phyloP scores from a whole-genome alignment of 2,329 filamentous ascomycete genomes.

The Colletotrichum lupini region DNA sequence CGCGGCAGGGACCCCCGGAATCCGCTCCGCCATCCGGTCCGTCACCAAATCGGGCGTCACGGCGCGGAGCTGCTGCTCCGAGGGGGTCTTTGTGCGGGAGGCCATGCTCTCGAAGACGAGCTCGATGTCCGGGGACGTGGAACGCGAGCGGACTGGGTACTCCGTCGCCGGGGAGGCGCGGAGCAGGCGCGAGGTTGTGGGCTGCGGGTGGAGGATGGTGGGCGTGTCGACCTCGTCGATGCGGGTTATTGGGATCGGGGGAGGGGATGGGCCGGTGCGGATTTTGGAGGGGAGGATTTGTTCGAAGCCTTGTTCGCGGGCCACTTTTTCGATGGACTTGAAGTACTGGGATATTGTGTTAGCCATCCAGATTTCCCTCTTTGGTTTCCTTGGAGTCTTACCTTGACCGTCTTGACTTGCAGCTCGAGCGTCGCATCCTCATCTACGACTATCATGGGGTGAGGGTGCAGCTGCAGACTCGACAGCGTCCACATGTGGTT shows the following conservation, averaged over 20 bases:
- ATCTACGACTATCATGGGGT: constrained; percentile 85
- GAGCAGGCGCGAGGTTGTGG: constrained; percentile 65
- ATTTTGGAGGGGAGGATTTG: constrained; percentile 68
- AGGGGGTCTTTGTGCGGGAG: constrained; percentile 41
- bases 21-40: constrained; percentile 51
- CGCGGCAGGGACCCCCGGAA: constrained; percentile 57
- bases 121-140: constrained; percentile 39
- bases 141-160: constrained; percentile 65
- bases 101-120: constrained; percentile 33
- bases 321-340: constrained; percentile 76
- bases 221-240: constrained; percentile 56
- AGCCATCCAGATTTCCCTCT: neutral
- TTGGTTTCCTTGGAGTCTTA: constrained; percentile 41
- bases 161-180: constrained; percentile 66
- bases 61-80: constrained; percentile 51
- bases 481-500: constrained; percentile 95
- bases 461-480: constrained; percentile 81
- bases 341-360: constrained; percentile 63
- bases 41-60: constrained; percentile 70
- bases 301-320: constrained; percentile 66
- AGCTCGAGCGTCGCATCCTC: constrained; percentile 81
- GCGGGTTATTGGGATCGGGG: constrained; percentile 48
- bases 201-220: constrained; percentile 64
- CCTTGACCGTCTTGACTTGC: constrained; percentile 78
- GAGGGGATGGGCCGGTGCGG: constrained; percentile 59